Percentiles rank a stretch among this genome's conserved stretches.
phyloP scores from a whole-genome alignment of 495 filamentous ascomycete genomes.

The Parachaetomium inaequale region DNA sequence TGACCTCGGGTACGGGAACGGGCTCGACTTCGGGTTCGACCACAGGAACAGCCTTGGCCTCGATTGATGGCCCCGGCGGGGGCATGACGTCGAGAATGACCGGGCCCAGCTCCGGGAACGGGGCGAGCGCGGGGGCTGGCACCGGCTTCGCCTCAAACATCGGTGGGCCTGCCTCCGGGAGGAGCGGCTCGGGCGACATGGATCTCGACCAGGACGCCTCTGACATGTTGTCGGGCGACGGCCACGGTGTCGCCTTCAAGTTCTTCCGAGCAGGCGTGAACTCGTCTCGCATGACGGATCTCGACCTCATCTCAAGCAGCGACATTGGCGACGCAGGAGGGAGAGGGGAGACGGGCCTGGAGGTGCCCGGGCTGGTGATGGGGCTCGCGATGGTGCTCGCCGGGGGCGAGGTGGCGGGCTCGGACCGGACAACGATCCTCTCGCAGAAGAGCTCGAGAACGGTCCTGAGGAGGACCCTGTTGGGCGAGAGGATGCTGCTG shows the following conservation, averaged over 20 bases:
- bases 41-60: background rate
- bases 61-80: slow-evolving; percentile 7
- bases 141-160: slow-evolving; percentile 9
- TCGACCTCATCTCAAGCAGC: slow-evolving; percentile 28
- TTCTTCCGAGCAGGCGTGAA: slow-evolving; percentile 17
- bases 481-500: slow-evolving; percentile 35
- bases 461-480: slow-evolving; percentile 32
- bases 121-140: background rate
- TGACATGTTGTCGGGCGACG: slow-evolving; percentile 20
- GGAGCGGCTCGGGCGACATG: slow-evolving; percentile 11
- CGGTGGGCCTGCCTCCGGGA: background rate
- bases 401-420: background rate
- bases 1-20: background rate
- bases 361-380: slow-evolving; percentile 20
- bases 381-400: slow-evolving; percentile 16
- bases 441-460: slow-evolving; percentile 38
- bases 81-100: slow-evolving; percentile 14
- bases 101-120: slow-evolving; percentile 1
- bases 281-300: slow-evolving; percentile 22
- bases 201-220: slow-evolving; percentile 7
- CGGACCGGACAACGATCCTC: slow-evolving; percentile 18
- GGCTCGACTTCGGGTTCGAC: slow-evolving; percentile 1
- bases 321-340: slow-evolving; percentile 16
- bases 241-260: slow-evolving; percentile 17
- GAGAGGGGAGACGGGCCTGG: slow-evolving; percentile 21